Base-by-base conservation (phyloP, 2,329 filamentous ascomycete genomes). In the Penicillium fuscoglaucum region DNA sequence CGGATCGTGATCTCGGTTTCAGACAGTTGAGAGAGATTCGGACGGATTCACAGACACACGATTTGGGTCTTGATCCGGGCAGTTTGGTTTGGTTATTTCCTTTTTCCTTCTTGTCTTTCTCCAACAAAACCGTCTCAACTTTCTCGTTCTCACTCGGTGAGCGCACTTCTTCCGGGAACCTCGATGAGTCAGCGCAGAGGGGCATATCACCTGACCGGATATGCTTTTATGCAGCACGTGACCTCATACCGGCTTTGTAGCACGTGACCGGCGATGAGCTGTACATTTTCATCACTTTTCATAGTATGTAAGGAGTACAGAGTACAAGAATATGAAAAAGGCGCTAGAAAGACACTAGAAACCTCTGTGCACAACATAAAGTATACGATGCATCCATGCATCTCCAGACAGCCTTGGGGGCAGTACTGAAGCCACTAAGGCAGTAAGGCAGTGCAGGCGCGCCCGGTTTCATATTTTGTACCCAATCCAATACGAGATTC, bases 1-100 rank as follows among this genome's bases (percentile, higher is more conserved):
- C 53, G 45, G 51, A 40, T 54, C 49, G 54, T 51, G 51, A 61
- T 62, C 59, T 52, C 61, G 56, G 62, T 58, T 54, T 54, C 48
- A 56, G 52, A 53, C 41, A 46, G 40, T 44, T 53, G 31, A 51
- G 55, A 63, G 56, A 56, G 15, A n/a, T 53, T 35, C 24, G 21
- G 15, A 40, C 43, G 26, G 24, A 24, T 48, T 54, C 33, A 8
- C 43, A 31, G 43, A 40, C n/a, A 49, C 24, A 21, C 17, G 3
- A 2, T 28, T 37, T 44, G 6, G 17, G 8, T 10, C 21, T 28
- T 33, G 21, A 44, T 43, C n/a, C 13, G 17, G n/a, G 19, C 6
- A 28, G 29, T 33, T 8, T 19, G 12, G 12, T 44, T 50, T 24
- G 41, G 17, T n/a, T 21, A 29, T 46, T 28, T 41, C 24, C 2